Evolutionary conservation across 108 stramenopile species (phyloP), one percentile per base, ranked within the genome.

Genomic region (Skeletonema tropicum): DNA sequence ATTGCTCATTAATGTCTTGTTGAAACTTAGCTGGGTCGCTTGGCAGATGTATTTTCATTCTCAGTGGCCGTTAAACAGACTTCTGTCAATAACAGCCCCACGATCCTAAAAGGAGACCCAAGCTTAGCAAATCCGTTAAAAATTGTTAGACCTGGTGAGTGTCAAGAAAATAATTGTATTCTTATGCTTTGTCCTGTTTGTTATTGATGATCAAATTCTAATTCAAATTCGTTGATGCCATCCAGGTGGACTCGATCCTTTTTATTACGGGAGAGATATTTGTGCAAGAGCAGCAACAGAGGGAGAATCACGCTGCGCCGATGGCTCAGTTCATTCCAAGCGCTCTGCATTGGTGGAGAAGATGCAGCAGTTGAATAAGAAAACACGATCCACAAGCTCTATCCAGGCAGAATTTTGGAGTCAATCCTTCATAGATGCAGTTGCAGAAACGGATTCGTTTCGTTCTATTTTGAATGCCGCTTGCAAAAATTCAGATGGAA

Each of bases 31-130:
- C 15, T 79, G 11, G 83, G 83, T 10, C 66, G 83, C 12, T 75
- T 84, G 74, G 55, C 41, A 23, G 83, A 84, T 55, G 74, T 79
- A 31, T 60, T 84, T 15, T 66, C 38, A 12, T 66, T 59, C n/a
- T 29, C 29, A 15, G 13, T 74, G 58, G 45, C 71, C n/a, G 62
- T 59, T 23, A 33, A 58, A 12, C 77, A 38, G 19, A 49, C 61
- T 32, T 11, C 60, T 0, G 19, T 79, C 0, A 57, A 79, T 19
- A 25, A 66, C 21, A 61, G 21, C 45, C 52, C 66, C 2, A 11
- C 58, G 7, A 73, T 39, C 26, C 42, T 79, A 0, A 48, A 63
- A 32, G 77, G 77, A 3, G 72, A 79, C 30, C 77, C 71, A 29
- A 23, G 38, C 11, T 9, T 79, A 58, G 57, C 38, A 4, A 48